phyloP scores from a whole-genome alignment of 2,329 filamentous ascomycete genomes.

The Cadophora sp. region DNA sequence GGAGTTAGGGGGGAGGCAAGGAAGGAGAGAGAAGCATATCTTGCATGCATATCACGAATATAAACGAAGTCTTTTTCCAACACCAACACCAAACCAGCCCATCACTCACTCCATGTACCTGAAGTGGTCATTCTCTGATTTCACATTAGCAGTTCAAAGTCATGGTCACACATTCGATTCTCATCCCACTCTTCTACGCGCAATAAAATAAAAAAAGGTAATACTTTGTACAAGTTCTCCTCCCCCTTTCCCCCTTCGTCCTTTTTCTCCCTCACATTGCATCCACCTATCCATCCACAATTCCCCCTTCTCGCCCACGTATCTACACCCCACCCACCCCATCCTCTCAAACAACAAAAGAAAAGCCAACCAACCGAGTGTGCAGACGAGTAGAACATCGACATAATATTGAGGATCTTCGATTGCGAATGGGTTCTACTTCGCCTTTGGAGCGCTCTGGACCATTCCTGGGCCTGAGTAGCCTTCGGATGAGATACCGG shows the following conservation, averaged over 20 bases:
- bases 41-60: background rate
- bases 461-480: constrained; percentile 82
- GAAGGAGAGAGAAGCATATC: background rate
- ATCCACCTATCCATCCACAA: background rate
- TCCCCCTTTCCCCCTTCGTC: background rate
- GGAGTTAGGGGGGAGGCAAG: background rate
- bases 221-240: constrained; percentile 21
- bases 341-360: background rate
- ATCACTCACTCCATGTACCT: too few relatives aligned
- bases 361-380: background rate
- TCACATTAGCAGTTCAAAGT: background rate
- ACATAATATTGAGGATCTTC: background rate
- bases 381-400: background rate
- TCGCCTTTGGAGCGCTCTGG: constrained; percentile 56
- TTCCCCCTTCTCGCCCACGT: background rate
- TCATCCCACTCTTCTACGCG: constrained; percentile 8
- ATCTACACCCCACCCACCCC: background rate
- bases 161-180: background rate
- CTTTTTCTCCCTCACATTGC: background rate
- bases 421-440: constrained; percentile 28
- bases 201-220: background rate
- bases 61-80: background rate
- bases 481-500: constrained; percentile 79
- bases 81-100: background rate
- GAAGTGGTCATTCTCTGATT: background rate